These are phyloP conservation scores for Lactarius vividus DNA, from an alignment of 768 basidiomycete species.

Conservation along the genomic window DNA sequence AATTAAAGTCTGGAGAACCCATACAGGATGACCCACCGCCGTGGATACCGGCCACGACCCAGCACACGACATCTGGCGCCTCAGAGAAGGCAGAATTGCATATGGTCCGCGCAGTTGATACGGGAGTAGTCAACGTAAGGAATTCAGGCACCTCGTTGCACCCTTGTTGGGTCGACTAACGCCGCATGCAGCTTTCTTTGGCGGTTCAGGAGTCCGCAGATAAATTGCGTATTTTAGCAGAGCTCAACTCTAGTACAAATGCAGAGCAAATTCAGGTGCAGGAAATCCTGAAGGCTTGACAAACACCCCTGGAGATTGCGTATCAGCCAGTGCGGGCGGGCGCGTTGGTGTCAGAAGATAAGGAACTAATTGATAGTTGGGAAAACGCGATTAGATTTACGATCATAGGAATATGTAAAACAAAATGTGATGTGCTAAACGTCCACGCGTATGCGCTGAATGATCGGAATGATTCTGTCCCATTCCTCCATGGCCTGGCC, in stretches of 20 bases:
- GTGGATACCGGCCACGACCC: constrained; percentile 72
- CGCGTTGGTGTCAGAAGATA: neutral
- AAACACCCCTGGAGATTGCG: neutral
- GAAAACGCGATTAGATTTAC: constrained; percentile 20
- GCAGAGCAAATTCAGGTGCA: constrained; percentile 25
- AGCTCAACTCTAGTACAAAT: constrained; percentile 23
- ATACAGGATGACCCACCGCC: constrained; percentile 60
- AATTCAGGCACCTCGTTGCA: neutral
- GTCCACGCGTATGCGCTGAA: constrained; percentile 93
- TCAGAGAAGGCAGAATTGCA: constrained; percentile 69
- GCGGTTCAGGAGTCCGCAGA: constrained; percentile 78
- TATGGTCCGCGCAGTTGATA: constrained; percentile 77
- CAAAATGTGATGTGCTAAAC: constrained; percentile 45
- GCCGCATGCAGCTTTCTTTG: constrained; percentile 55
- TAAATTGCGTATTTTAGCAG: constrained; percentile 44
- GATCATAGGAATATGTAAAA: constrained; percentile 24
- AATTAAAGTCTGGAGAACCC: constrained; percentile 21
- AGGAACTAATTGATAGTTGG: neutral
- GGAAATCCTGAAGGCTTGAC: neutral
- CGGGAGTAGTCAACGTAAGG: constrained; percentile 75
- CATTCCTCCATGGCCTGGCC: constrained; percentile 91
- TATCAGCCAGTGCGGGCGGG: too few relatives aligned
- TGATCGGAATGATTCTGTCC: constrained; percentile 91
- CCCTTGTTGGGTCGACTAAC: neutral
- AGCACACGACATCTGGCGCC: constrained; percentile 65